Conservation (phyloP, 75 land plant genomes). For the Cryptomeria japonica region DNA sequence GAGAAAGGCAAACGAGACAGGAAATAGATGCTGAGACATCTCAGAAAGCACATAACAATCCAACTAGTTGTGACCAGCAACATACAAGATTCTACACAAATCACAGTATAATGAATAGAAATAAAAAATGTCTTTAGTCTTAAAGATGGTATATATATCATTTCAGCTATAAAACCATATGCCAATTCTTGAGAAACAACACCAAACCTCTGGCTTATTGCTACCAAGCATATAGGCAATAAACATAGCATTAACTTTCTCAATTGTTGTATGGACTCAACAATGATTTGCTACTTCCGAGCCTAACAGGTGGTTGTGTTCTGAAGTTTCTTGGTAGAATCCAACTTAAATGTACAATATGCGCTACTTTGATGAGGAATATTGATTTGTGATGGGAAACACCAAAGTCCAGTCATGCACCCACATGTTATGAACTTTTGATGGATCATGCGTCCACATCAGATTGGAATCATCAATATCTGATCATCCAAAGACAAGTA, state of each 20-base stretch:
- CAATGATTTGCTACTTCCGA: slow-evolving; percentile 40
- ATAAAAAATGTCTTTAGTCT: not conserved
- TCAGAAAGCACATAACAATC: not conserved
- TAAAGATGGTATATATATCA: not conserved
- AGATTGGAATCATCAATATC: not conserved
- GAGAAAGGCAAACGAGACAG: not conserved
- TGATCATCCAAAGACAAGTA: not conserved
- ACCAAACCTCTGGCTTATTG: too few relatives aligned
- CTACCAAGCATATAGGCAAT: too few relatives aligned
- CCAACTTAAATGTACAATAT: slow-evolving; percentile 38
- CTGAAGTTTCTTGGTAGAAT: slow-evolving; percentile 37
- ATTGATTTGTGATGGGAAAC: slow-evolving; percentile 23
- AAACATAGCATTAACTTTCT: slow-evolving; percentile 14
- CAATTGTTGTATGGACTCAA: slow-evolving; percentile 26
- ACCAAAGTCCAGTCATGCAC: slow-evolving; percentile 30
- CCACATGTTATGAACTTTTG: slow-evolving; percentile 27
- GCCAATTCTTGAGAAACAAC: not conserved
- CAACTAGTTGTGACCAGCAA: not conserved
- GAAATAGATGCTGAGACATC: not conserved
- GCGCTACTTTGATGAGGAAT: slow-evolving; percentile 38
- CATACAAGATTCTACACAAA: not conserved
- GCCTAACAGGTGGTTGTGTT: slow-evolving; percentile 46
- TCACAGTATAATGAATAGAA: not conserved
- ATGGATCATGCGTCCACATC: not conserved
- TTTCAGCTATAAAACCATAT: not conserved